Evolutionary conservation across 805 yeast species (phyloP).

Genomic region (Ogataea wickerhamii): DNA sequence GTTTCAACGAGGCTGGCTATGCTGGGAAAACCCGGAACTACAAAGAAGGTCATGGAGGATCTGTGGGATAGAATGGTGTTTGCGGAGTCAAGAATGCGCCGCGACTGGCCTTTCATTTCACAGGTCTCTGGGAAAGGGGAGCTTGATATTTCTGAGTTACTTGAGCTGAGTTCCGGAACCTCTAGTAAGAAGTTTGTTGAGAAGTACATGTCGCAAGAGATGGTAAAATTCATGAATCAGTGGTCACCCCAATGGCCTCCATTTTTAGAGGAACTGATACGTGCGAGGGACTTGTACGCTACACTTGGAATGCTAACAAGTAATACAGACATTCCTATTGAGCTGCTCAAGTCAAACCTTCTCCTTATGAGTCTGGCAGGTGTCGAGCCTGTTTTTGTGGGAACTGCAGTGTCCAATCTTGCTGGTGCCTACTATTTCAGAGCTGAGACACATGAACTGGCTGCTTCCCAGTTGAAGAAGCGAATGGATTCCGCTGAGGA

Average conservation of each 20-base stretch:
- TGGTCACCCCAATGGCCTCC: constrained; percentile 57
- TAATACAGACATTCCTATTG: constrained; percentile 18
- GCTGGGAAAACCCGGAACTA: constrained; percentile 14
- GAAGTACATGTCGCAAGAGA: constrained; percentile 17
- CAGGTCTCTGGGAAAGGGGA: constrained; percentile 2
- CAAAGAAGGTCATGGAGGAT: constrained; percentile 16
- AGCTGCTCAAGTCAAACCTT: constrained; percentile 27
- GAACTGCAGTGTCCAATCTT: constrained; percentile 25
- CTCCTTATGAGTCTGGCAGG: constrained; percentile 24
- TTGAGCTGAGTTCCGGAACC: constrained; percentile 14
- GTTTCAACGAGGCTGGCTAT: constrained; percentile 27
- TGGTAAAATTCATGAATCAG: constrained; percentile 18
- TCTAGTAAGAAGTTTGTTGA: constrained; percentile 21
- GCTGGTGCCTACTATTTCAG: constrained; percentile 28
- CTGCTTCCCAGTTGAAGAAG: constrained; percentile 4
- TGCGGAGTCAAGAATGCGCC: constrained; percentile 22
- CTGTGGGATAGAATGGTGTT: constrained; percentile 26
- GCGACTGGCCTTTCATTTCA: constrained; percentile 19
- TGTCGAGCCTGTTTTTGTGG: constrained; percentile 15
- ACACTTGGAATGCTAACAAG: constrained; percentile 60
- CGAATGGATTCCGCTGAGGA: constrained; percentile 3
- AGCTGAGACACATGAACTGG: constrained; percentile 17
- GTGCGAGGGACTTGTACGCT: constrained; percentile 70
- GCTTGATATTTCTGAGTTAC: constrained; percentile 20
- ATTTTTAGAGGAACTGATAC: constrained; percentile 73